Evolutionary conservation across 352 stramenopile genomes (phyloP).

Genomic region (Pythium vanterpoolii): DNA sequence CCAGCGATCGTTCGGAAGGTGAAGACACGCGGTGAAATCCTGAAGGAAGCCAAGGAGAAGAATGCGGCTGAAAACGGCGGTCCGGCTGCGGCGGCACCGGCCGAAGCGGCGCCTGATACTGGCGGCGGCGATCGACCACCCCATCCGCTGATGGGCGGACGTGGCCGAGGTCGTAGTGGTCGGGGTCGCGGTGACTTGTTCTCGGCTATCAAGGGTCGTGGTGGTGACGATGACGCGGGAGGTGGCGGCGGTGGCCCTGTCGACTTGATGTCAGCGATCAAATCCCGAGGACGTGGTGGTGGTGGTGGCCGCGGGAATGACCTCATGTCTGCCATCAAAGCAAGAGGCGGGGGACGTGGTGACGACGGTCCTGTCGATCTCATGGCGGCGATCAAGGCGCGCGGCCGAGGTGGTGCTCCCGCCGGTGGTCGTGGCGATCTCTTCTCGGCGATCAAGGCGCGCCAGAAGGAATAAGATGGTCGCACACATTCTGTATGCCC

Average conservation of each 20-base stretch:
- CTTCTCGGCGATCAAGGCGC: constrained; percentile 60
- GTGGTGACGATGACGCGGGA: constrained; percentile 27
- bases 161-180: constrained; percentile 35
- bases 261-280: constrained; percentile 27
- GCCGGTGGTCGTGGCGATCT: constrained; percentile 25
- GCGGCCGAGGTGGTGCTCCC: constrained; percentile 31
- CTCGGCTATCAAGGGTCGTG: constrained; percentile 35
- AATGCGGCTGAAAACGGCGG: constrained; percentile 52
- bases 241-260: constrained; percentile 14
- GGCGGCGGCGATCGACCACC: constrained; percentile 28
- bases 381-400: constrained; percentile 67
- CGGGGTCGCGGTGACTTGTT: constrained; percentile 37
- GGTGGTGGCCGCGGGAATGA: constrained; percentile 10
- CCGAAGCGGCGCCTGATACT: constrained; percentile 3
- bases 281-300: constrained; percentile 21
- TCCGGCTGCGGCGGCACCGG: constrained; percentile 19
- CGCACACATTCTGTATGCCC: neutral
- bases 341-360: constrained; percentile 10
- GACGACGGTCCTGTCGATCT: constrained; percentile 37
- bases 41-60: constrained; percentile 88
- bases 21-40: constrained; percentile 68
- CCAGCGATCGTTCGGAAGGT: constrained; percentile 48
- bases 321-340: constrained; percentile 29
- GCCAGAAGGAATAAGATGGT: constrained; percentile 48
- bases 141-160: constrained; percentile 38